These are phyloP conservation scores for Yamadazyma conglobata DNA, from an alignment of 1,139 yeast species.

Conservation along the genomic window DNA sequence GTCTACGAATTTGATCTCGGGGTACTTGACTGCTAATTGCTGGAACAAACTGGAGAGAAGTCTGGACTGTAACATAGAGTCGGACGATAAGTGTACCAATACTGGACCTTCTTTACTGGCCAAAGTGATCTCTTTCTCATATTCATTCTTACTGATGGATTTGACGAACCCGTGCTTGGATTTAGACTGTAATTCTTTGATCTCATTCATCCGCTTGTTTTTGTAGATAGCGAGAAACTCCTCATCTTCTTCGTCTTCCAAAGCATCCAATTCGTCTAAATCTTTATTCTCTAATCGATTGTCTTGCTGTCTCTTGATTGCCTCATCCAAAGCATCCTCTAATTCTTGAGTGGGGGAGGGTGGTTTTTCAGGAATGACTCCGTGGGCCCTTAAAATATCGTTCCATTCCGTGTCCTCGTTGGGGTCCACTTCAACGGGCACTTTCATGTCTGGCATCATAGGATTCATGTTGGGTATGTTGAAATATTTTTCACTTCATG, in stretches of 20 bases:
- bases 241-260: conserved; percentile 79
- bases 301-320: conserved; percentile 69
- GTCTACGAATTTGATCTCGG: conserved; percentile 88
- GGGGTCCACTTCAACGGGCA: conserved; percentile 90
- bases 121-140: conserved; percentile 78
- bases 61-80: conserved; percentile 70
- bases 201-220: conserved; percentile 69
- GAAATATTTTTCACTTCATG: neutral
- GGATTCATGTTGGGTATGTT: conserved; percentile 12
- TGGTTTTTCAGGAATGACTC: conserved; percentile 88
- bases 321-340: conserved; percentile 85
- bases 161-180: conserved; percentile 74
- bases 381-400: conserved; percentile 84
- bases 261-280: conserved; percentile 73
- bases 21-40: conserved; percentile 52
- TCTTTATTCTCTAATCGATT: conserved; percentile 72
- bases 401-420: conserved; percentile 98
- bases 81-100: conserved; percentile 71
- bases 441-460: conserved; percentile 33
- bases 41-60: conserved; percentile 55
- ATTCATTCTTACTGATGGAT: conserved; percentile 83
- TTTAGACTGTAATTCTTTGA: conserved; percentile 55
- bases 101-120: conserved; percentile 65
- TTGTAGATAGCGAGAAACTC: conserved; percentile 72
- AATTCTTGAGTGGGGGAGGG: conserved; percentile 85